Evolutionary conservation across 768 basidiomycete species (phyloP).

Genomic region (Omphalotus guepiniiformis): DNA sequence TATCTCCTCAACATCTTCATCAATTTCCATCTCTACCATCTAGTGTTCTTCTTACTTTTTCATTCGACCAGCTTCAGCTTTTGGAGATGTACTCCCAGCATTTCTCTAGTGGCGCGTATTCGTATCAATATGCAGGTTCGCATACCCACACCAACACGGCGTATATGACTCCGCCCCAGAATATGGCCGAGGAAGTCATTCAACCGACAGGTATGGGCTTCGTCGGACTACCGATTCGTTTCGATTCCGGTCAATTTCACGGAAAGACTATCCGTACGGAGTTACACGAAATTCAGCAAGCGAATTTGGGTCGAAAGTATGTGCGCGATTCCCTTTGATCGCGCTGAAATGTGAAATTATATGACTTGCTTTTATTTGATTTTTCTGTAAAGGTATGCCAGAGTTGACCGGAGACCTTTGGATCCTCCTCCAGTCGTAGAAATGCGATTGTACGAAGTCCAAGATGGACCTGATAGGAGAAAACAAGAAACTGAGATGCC

Average conservation of each 20-base stretch:
- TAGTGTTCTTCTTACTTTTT: no score
- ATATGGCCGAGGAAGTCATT: slow-evolving; percentile 1
- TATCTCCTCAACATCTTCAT: no score
- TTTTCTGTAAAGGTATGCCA: slow-evolving; percentile 45
- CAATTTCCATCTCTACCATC: no score
- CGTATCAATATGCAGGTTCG: no score
- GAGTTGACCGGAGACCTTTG: slow-evolving; percentile 59
- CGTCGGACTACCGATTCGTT: slow-evolving; percentile 52
- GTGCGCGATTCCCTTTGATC: slow-evolving; percentile 11
- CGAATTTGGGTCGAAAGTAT: slow-evolving; percentile 66
- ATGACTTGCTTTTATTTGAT: slow-evolving; percentile 9
- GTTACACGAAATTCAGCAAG: slow-evolving; percentile 57
- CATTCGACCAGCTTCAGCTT: no score
- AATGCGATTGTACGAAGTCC: slow-evolving; percentile 44
- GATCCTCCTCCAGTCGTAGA: slow-evolving; percentile 65
- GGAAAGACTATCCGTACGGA: slow-evolving; percentile 54
- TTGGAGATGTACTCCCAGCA: no score
- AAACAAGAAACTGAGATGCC: slow-evolving; percentile 41
- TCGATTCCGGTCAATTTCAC: slow-evolving; percentile 55
- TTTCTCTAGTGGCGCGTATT: no score
- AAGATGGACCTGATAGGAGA: slow-evolving; percentile 34
- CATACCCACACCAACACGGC: no score
- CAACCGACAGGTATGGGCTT: slow-evolving; percentile 12
- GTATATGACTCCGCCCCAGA: background rate
- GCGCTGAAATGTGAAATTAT: no score